Evolutionary conservation across 768 basidiomycete species (phyloP), one percentile per base, ranked within the genome.

Genomic region (Phanerodontia chrysosporium): DNA sequence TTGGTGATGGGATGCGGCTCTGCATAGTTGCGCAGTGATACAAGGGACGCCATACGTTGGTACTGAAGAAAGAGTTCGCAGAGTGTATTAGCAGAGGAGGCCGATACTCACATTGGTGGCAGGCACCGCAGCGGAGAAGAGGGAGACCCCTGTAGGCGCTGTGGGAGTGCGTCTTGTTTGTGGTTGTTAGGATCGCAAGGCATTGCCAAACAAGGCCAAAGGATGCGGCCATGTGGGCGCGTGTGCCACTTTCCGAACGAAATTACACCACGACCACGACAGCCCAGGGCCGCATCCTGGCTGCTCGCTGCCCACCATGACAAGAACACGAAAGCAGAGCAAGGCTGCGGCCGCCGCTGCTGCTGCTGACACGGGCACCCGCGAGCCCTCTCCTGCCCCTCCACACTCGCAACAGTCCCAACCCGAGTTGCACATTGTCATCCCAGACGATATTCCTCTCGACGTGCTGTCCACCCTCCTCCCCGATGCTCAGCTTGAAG

Each of bases 361-460:
- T 0, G 72, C 74, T 1, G 61, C 65, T 1, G 70, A 70, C 0
- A 63, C 67, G 2, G 63, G 62, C 28, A 72, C 68, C 12, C 69
- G 74, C n/a, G 71, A 71, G 52, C 70, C 76, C 58, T 60, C 68
- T 44, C 60, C 68, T 0, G 71, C 69, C 25, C 72, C 70, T 5
- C 65, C 72, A 0, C 69, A 70, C 30, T 69, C 70, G 53, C 65
- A 71, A 0, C 71, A 71, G 36, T 69, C 70, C 52, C 76, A 63
- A 29, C 22, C 80, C 56, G 69, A 69, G 14, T 65, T 75, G 35
- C 59, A 64, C 18, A 9, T 42, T 42, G 68, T 75, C 52, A 73
- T 91, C 51, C 90, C 89, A 6, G 76, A 80, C 42, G 90, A 91
- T 72, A 69, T 92, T 62, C 86, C 90, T 73, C 62, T 82, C 39